phyloP scores from a whole-genome alignment of 305 asterid species.

The Fraxinus velutina region DNA sequence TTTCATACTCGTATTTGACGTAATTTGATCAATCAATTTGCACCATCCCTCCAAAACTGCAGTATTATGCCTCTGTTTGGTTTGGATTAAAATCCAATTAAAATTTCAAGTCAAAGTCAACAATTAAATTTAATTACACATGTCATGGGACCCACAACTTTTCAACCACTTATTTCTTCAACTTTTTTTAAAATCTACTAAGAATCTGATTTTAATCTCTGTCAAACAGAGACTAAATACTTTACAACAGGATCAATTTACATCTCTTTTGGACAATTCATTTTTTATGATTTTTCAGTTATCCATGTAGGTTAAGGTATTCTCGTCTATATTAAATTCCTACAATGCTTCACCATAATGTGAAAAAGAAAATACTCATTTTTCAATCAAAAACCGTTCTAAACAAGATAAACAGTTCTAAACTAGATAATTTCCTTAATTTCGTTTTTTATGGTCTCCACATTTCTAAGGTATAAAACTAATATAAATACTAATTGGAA shows the following conservation, averaged over 20 bases:
- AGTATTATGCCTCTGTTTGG: not conserved
- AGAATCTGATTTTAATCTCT: too few relatives aligned
- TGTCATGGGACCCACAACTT: too few relatives aligned
- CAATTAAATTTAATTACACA: too few relatives aligned
- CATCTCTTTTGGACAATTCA: not conserved
- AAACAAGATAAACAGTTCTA: not conserved
- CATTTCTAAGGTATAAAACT: not conserved
- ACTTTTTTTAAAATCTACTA: too few relatives aligned
- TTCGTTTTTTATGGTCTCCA: not conserved
- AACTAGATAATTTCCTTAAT: not conserved
- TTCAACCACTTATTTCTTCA: too few relatives aligned
- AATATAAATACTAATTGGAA: not conserved
- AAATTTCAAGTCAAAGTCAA: too few relatives aligned
- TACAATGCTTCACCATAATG: not conserved
- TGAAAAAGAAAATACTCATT: not conserved
- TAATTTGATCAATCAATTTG: not conserved
- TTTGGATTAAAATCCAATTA: too few relatives aligned
- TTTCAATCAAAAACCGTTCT: not conserved
- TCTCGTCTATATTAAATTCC: not conserved
- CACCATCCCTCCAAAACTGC: not conserved
- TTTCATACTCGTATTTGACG: not conserved
- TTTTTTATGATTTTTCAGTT: not conserved
- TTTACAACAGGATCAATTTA: not conserved
- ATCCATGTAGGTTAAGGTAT: not conserved
- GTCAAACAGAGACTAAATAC: not conserved